Conservation (phyloP, 768 basidiomycete genomes). For the Termitomyces sp. region DNA sequence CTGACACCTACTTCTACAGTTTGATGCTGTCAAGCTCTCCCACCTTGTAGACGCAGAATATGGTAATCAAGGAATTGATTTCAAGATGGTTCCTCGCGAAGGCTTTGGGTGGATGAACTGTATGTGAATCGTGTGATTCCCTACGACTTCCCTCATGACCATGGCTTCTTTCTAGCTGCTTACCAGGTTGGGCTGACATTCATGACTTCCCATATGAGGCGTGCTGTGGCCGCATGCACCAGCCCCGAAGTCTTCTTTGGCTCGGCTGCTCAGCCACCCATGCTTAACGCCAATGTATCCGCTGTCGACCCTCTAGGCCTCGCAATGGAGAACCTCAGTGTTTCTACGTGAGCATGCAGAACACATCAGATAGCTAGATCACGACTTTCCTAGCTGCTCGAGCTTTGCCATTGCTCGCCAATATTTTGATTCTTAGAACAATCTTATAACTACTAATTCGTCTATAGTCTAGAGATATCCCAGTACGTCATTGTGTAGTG, state of each 20-base stretch:
- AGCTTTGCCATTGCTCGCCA: background rate
- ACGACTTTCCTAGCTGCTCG: background rate
- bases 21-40: slow-evolving; percentile 93
- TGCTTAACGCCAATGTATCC: slow-evolving; percentile 34
- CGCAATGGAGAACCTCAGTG: slow-evolving; percentile 56
- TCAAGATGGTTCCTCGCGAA: slow-evolving; percentile 95
- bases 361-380: background rate
- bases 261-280: slow-evolving; percentile 36
- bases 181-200: slow-evolving; percentile 97
- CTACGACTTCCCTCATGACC: slow-evolving; percentile 1
- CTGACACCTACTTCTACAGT: slow-evolving; percentile 38
- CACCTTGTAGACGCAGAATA: slow-evolving; percentile 98
- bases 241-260: slow-evolving; percentile 90
- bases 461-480: slow-evolving; percentile 7
- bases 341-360: slow-evolving; percentile 8
- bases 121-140: slow-evolving; percentile 32
- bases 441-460: background rate
- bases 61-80: slow-evolving; percentile 94
- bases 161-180: slow-evolving; percentile 53
- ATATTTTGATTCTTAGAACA: background rate
- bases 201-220: slow-evolving; percentile 90
- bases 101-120: slow-evolving; percentile 99
- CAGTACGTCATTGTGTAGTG: slow-evolving; percentile 9
- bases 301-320: slow-evolving; percentile 57
- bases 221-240: slow-evolving; percentile 93